Base-by-base conservation (phyloP, 495 filamentous ascomycete genomes). In the Penicillium paxilli region DNA sequence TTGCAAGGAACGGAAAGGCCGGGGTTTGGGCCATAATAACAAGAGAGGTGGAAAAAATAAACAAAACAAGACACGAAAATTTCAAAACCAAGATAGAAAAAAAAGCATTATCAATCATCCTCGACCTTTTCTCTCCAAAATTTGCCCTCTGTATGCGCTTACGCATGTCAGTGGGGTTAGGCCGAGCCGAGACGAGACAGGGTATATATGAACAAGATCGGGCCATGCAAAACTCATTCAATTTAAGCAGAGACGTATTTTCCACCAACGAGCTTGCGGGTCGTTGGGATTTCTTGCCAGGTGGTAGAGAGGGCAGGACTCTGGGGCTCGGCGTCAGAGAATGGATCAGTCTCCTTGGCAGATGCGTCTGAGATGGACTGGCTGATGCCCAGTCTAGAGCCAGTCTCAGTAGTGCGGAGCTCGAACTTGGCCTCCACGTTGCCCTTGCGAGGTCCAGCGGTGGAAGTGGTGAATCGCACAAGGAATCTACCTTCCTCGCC, bases 401-500 rank as follows among this genome's bases (percentile, higher is more conserved):
- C 69, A 5, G 78, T 71, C 22, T 81, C 72, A 28, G 79, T 73
- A 5, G 78, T 77, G 58, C 53, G 74, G 62, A 85, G 84, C 65
- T 96, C 92, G 83, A 91, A 96, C 49, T 87, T 77, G 3, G 90
- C 90, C 60, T 96, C 91, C 10, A 93, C 81, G 35, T 80, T 80
- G 2, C 91, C 90, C 24, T 88, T 85, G 63, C 83, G 83, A 2
- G 89, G 91, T 64, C 88, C 85, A 0, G 79, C 78, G 40, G 89
- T 89, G n/a, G 88, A 83, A 12, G 87, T 83, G 47, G 85, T 80
- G 53, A 96, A 90, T 8, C 92, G 83, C 50, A 86, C 90, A 7
- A 95, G 85, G 48, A 95, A 81, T 70, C 89, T 91, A 61, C 86
- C 77, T 55, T 79, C 75, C 7, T 72, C 62, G 11, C 68, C 71